These are phyloP conservation scores for Cymodocea nodosa DNA, from an alignment of 116 monocot genomes.

Conservation along the genomic window DNA sequence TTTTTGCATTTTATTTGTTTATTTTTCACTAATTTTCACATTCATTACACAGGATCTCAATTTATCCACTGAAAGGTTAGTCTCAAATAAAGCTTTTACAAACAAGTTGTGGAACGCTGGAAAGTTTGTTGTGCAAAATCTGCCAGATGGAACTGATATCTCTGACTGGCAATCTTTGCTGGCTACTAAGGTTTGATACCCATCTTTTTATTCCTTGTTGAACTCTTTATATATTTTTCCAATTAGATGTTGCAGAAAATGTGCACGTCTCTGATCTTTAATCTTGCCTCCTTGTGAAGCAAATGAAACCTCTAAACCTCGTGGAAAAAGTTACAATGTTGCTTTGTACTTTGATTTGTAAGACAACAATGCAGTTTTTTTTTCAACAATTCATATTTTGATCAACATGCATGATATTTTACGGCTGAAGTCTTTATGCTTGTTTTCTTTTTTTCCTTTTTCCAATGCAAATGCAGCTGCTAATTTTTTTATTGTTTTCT, in stretches of 20 bases:
- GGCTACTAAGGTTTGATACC: constrained; percentile 38
- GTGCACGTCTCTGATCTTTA: too few relatives aligned
- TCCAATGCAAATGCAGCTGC: background rate
- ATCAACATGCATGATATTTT: too few relatives aligned
- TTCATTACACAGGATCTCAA: constrained; percentile 67
- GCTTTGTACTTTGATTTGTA: too few relatives aligned
- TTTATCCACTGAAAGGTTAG: constrained; percentile 77
- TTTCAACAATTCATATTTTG: too few relatives aligned
- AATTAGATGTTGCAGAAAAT: too few relatives aligned
- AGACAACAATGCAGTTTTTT: too few relatives aligned
- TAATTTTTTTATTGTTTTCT: background rate
- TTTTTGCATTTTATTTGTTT: background rate
- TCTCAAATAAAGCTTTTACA: constrained; percentile 90
- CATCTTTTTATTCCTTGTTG: background rate
- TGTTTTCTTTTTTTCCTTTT: background rate
- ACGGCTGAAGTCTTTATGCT: background rate
- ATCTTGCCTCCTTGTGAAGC: too few relatives aligned
- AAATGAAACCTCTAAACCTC: too few relatives aligned
- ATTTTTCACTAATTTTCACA: background rate
- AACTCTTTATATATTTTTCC: too few relatives aligned
- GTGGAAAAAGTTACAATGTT: too few relatives aligned
- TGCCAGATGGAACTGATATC: constrained; percentile 53
- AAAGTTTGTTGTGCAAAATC: constrained; percentile 89
- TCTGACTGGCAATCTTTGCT: constrained; percentile 56
- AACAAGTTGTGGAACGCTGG: constrained; percentile 99